Evolutionary conservation across 768 basidiomycete genomes (phyloP), one percentile per base, ranked within the genome.

Genomic region (Asterophora lycoperdoides): DNA sequence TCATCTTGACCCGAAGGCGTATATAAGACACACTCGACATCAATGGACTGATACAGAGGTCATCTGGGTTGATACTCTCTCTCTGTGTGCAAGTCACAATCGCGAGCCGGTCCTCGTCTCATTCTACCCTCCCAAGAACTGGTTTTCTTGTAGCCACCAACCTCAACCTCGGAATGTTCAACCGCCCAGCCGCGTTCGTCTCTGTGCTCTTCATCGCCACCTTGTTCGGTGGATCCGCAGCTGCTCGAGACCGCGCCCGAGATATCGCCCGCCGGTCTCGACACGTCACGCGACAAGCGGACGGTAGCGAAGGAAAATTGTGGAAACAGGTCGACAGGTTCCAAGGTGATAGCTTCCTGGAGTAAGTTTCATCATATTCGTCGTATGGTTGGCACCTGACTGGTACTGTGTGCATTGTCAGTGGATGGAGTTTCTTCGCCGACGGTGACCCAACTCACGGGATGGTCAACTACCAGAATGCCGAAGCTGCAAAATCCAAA

Each of bases 401-500:
- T 46, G 44, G 23, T 19, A 39, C 11, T 14, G 26, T 14, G 26
- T 29, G 17, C n/a, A 23, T 23, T 23, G 10, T 15, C 42, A 88
- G 86, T 39, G 55, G 77, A 38, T 89, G 83, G 82, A 65, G 81
- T 20, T 91, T 85, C 68, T 88, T 79, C 66, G 70, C 70, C 8
- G 64, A 55, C 2, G 13, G 62, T 9, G 89, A 91, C 63, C 89
- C 89, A 1, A 90, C 88, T 1, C 64, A 79, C 54, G 89, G 89
- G n/a, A 62, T 66, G 15, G 88, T 91, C 33, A 74, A 80, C 45
- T 92, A 80, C 61, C 68, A 78, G 53, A 64, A 55, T 29, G 60
- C 68, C 56, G 60, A 64, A 1, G 63, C 76, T n/a, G 86, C 86
- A 0, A 65, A 64, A 49, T 54, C 62, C 3, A 69, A 77, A 39